Evolutionary conservation across 495 filamentous ascomycete species (phyloP).

Genomic region (Aspergillus egyptiacus): DNA sequence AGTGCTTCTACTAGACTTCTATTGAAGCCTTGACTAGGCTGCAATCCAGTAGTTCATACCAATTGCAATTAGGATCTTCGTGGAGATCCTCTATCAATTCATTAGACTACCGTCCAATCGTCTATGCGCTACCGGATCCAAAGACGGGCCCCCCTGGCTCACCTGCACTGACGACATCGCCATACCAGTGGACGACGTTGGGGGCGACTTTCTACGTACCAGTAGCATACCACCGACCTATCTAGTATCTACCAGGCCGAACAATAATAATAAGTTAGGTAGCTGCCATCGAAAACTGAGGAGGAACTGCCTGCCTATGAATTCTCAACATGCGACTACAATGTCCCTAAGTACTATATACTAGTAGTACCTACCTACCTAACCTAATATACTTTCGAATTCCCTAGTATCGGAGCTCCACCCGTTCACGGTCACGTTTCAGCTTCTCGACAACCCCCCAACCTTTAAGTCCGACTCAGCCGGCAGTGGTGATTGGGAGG

Average conservation of each 20-base stretch:
- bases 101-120: too few species aligned
- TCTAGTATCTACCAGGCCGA: too few species aligned
- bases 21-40: too few species aligned
- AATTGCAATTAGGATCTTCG: neutral
- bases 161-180: neutral
- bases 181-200: neutral
- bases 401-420: slow-evolving; percentile 5
- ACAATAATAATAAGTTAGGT: slow-evolving; percentile 1
- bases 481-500: slow-evolving; percentile 3
- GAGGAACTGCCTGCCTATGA: neutral
- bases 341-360: too few species aligned
- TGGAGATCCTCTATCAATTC: too few species aligned
- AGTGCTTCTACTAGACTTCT: too few species aligned
- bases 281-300: neutral
- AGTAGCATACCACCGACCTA: too few species aligned
- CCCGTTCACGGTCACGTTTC: slow-evolving; percentile 11
- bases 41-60: too few species aligned
- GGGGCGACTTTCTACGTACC: neutral
- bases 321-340: neutral
- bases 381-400: too few species aligned
- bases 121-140: neutral
- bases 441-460: too few species aligned
- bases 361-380: too few species aligned
- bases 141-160: neutral
- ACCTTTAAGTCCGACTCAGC: slow-evolving; percentile 5